Base-by-base conservation (phyloP, 2,329 filamentous ascomycete species). In the Exophiala bonariae region DNA sequence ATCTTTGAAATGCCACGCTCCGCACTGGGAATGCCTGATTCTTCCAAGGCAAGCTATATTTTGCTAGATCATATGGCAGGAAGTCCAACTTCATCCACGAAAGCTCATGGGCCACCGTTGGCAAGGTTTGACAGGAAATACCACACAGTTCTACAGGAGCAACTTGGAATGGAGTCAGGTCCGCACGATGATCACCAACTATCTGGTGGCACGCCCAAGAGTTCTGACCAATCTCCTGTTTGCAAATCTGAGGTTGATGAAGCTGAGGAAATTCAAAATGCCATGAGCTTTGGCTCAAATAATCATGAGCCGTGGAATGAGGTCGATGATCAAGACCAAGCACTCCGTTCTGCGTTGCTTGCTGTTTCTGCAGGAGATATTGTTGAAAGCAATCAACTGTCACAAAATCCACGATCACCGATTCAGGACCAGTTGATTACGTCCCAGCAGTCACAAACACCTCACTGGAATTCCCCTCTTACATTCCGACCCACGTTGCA, bases 111-210 rank as follows among this genome's bases (percentile, higher is more conserved):
- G 10, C 28, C 18, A 14, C 41, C 50, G 10, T 31, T 49, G 35
- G 22, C 44, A 16, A 52, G 52, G 18, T 59, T 55, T 46, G 47
- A 55, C 33, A 32, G 52, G 34, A 49, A 47, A 30, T 52, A 50
- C 13, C 53, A 57, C 32, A 36, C 54, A 19, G 42, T 51, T 2
- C 47, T 57, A 9, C 57, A 57, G 36, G 55, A 50, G n/a, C 55
- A 56, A 22, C 43, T 59, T 6, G 50, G 35, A 13, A 36, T 30
- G 13, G 32, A 42, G 11, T 23, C 43, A 8, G 22, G 48, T 9
- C 14, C 22, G 28, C 5, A 40, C 10, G 10, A 19, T 7, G 36
- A 41, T 19, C 2, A 14, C 9, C 8, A 20, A n/a, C n/a, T 20
- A 34, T 4, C 14, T 28, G 16, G 11, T 19, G 6, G 10, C 4